Conservation (phyloP, 1,139 yeast genomes). For the Groenewaldozyma auringiensis region DNA sequence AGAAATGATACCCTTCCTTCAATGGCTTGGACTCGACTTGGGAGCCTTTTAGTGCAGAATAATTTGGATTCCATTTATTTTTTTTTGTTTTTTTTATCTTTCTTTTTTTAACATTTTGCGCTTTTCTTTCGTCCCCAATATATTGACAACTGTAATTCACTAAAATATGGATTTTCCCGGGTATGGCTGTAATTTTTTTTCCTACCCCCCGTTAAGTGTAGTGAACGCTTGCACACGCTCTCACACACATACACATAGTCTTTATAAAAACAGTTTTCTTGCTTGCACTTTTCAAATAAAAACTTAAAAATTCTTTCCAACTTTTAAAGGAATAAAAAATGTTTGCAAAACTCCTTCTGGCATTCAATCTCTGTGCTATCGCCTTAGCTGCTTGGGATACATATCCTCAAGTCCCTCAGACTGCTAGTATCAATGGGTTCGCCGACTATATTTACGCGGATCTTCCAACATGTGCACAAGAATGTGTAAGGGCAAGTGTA, state of each 20-base stretch:
- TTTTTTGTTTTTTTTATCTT: background rate
- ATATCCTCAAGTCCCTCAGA: slow-evolving; percentile 43
- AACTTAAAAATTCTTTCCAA: background rate
- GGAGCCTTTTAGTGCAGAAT: too few relatives aligned
- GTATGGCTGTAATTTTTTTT: too few relatives aligned
- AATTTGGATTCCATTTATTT: background rate
- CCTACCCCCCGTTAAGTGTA: too few relatives aligned
- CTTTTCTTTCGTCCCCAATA: too few relatives aligned
- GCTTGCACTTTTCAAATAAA: background rate
- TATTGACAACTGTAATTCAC: too few relatives aligned
- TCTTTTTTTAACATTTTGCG: background rate
- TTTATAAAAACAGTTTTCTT: too few relatives aligned
- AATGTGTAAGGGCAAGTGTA: slow-evolving; percentile 25
- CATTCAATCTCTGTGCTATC: slow-evolving; percentile 7
- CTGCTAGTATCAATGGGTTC: slow-evolving; percentile 46
- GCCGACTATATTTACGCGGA: slow-evolving; percentile 41
- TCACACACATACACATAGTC: too few relatives aligned
- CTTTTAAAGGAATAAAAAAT: background rate
- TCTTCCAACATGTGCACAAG: slow-evolving; percentile 41
- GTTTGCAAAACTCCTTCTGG: slow-evolving; percentile 4
- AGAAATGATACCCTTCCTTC: too few relatives aligned
- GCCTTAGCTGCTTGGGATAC: slow-evolving; percentile 31
- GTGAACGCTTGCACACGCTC: too few relatives aligned
- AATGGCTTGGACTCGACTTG: too few relatives aligned
- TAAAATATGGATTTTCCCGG: too few relatives aligned